A percentile compares a stretch with the other conserved stretches of the same genome.
Evolutionary conservation across 2,329 filamentous ascomycete genomes (phyloP).

Genomic region (Bipolaris victoriae): DNA sequence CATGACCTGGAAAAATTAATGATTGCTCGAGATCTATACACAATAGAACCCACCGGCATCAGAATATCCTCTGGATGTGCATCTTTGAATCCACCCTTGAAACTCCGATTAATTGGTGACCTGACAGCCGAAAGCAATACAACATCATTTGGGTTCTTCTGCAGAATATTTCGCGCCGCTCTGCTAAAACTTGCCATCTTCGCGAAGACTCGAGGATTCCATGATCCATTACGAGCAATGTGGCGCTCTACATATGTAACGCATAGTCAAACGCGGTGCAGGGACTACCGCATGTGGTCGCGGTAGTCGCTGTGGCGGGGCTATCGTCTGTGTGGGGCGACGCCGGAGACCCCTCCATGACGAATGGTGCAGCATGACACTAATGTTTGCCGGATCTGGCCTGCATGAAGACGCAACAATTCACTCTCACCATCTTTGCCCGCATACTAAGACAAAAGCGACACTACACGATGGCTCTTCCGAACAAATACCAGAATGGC

Average conservation of each 20-base stretch:
- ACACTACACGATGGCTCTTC: slow-evolving; percentile 35
- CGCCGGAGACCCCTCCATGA: slow-evolving; percentile 37
- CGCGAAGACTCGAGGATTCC: neutral
- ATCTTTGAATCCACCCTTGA: slow-evolving; percentile 94
- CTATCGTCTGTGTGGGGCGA: slow-evolving; percentile 39
- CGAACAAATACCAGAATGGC: slow-evolving; percentile 44
- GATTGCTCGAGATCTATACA: slow-evolving; percentile 71
- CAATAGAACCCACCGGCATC: slow-evolving; percentile 55
- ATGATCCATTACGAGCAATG: slow-evolving; percentile 2
- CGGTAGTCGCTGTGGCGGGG: slow-evolving; percentile 38
- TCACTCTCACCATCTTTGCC: slow-evolving; percentile 5
- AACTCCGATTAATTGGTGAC: slow-evolving; percentile 84
- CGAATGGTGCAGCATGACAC: slow-evolving; percentile 25
- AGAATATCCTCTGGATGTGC: slow-evolving; percentile 85
- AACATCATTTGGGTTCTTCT: slow-evolving; percentile 91
- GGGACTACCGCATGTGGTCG: slow-evolving; percentile 31
- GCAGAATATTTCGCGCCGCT: slow-evolving; percentile 64
- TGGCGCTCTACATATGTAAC: slow-evolving; percentile 7
- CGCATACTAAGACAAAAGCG: slow-evolving; percentile 3
- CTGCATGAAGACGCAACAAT: slow-evolving; percentile 12
- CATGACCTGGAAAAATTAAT: slow-evolving; percentile 67
- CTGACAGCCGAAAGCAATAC: slow-evolving; percentile 91
- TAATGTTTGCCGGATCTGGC: slow-evolving; percentile 10
- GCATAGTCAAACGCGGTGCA: slow-evolving; percentile 17
- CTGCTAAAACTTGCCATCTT: slow-evolving; percentile 41